Evolutionary conservation across 495 filamentous ascomycete species (phyloP).

Genomic region (Hypoxylon cercidicola): DNA sequence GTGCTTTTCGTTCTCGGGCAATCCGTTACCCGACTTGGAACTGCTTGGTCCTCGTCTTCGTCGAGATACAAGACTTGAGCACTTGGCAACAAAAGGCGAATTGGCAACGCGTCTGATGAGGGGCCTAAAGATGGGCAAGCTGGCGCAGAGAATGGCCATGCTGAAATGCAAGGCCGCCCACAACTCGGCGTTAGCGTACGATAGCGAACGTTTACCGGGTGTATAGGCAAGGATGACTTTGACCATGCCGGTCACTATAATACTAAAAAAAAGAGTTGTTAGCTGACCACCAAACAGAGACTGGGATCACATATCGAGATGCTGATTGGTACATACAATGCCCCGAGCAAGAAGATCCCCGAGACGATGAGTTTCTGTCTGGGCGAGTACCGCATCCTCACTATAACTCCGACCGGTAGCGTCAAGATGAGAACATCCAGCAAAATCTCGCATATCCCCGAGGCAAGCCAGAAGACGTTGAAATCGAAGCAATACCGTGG

Average conservation of each 20-base stretch:
- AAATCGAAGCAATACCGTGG: slow-evolving; percentile 40
- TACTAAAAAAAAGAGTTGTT: slow-evolving; percentile 3
- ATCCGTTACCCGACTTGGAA: background rate
- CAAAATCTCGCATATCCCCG: slow-evolving; percentile 43
- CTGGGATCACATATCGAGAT: background rate
- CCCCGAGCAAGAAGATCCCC: slow-evolving; percentile 48
- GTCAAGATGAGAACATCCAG: slow-evolving; percentile 49
- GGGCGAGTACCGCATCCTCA: slow-evolving; percentile 38
- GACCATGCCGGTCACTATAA: slow-evolving; percentile 24
- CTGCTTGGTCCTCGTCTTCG: background rate
- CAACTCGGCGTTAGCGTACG: slow-evolving; percentile 20
- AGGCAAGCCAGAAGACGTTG: slow-evolving; percentile 43
- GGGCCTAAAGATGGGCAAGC: slow-evolving; percentile 31
- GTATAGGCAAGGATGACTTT: slow-evolving; percentile 23
- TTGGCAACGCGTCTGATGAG: slow-evolving; percentile 12
- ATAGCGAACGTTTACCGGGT: slow-evolving; percentile 8
- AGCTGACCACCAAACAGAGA: background rate
- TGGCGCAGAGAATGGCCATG: slow-evolving; percentile 29
- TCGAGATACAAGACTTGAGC: slow-evolving; percentile 1
- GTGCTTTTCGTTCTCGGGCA: background rate
- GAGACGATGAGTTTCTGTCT: slow-evolving; percentile 40
- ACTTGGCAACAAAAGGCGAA: slow-evolving; percentile 13
- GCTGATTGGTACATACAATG: slow-evolving; percentile 36
- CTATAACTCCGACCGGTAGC: slow-evolving; percentile 45
- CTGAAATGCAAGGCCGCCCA: slow-evolving; percentile 25